Conservation (phyloP, 208 protist genomes). For the Trichomonas tenax region DNA sequence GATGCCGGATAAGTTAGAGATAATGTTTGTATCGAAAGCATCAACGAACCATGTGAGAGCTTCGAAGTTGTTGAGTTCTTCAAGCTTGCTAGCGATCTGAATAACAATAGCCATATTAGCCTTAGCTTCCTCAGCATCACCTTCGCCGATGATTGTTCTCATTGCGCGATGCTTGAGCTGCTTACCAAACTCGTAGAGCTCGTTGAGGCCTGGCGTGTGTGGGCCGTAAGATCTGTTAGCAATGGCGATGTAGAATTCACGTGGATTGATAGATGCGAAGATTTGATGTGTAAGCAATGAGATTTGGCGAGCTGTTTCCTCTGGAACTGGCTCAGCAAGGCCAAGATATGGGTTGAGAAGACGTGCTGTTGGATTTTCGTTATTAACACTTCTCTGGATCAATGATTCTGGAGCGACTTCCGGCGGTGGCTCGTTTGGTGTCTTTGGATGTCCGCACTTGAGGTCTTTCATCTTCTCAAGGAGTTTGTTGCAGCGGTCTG, state of each 20-base stretch:
- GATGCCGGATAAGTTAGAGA: background rate
- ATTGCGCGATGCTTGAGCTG: background rate
- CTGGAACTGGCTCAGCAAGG: background rate
- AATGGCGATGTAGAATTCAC: background rate
- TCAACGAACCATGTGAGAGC: background rate
- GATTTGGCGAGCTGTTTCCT: background rate
- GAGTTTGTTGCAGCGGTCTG: background rate
- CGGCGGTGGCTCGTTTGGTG: background rate
- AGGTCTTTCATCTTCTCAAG: background rate
- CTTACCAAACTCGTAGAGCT: background rate
- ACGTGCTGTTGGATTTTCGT: background rate
- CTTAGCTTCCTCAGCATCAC: background rate
- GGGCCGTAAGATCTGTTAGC: background rate
- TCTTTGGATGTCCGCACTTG: background rate
- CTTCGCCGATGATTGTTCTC: background rate
- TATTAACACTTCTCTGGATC: background rate
- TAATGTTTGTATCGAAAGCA: background rate
- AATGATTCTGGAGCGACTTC: background rate
- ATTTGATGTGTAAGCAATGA: background rate
- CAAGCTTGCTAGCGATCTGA: background rate
- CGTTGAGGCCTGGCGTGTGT: background rate
- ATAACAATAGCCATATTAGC: background rate
- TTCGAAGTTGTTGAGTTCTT: conserved; percentile 1
- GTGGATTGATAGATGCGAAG: background rate
- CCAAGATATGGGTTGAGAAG: background rate